Conservation (phyloP, 1,139 yeast species). For the Candida tropicalis region DNA sequence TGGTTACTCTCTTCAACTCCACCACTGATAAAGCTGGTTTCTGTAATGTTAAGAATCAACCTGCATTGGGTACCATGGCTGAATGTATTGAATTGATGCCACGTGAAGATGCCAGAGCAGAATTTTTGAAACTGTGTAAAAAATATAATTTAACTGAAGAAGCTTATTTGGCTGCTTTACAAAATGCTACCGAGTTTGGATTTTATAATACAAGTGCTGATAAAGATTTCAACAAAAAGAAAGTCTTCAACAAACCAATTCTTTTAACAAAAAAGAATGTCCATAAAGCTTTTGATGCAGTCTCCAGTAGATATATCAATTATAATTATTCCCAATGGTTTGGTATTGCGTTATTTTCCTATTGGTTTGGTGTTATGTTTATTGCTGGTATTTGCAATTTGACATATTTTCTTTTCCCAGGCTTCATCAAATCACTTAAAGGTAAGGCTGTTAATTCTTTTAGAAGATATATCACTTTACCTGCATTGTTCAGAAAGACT, state of each 20-base stretch:
- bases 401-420: slow-evolving; percentile 37
- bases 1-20: slow-evolving; percentile 22
- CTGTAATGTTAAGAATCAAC: slow-evolving; percentile 37
- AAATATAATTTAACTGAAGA: slow-evolving; percentile 29
- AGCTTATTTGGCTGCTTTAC: slow-evolving; percentile 31
- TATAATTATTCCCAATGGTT: slow-evolving; percentile 50
- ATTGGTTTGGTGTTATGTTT: slow-evolving; percentile 46
- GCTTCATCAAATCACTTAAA: slow-evolving; percentile 31
- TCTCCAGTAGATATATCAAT: slow-evolving; percentile 41
- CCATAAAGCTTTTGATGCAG: slow-evolving; percentile 36
- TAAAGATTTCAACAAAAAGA: slow-evolving; percentile 28
- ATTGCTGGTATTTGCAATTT: slow-evolving; percentile 47
- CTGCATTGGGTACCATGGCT: slow-evolving; percentile 44
- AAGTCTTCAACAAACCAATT: slow-evolving; percentile 35
- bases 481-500: slow-evolving; percentile 46
- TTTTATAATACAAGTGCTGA: slow-evolving; percentile 29
- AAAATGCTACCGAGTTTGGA: slow-evolving; percentile 40
- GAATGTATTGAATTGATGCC: slow-evolving; percentile 34
- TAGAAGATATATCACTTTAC: slow-evolving; percentile 48
- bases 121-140: slow-evolving; percentile 30
- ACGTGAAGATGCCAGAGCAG: slow-evolving; percentile 23
- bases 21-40: slow-evolving; percentile 31
- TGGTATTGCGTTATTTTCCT: slow-evolving; percentile 51
- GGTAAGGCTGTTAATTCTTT: slow-evolving; percentile 35
- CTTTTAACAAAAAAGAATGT: slow-evolving; percentile 25